Evolutionary conservation across 345 rosid genomes (phyloP), one percentile per base, ranked within the genome.

Genomic region (Mallotus nudiflorus): DNA sequence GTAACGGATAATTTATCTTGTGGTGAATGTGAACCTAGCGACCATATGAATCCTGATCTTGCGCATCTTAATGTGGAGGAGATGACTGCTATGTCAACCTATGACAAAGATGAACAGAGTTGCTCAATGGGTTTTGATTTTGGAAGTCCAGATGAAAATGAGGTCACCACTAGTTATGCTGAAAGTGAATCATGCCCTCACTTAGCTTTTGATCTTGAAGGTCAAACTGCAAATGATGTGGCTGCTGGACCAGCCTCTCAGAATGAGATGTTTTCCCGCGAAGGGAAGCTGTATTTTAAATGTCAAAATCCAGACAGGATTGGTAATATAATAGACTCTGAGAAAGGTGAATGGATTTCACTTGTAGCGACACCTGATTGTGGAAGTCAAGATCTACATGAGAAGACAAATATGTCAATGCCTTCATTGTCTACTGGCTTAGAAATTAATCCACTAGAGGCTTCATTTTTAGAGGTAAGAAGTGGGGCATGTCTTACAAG

Each of bases 331-430:
- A 19, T 67, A 14, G 16, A n/a, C 65, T 24, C 31, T 6, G 40
- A 24, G 44, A 55, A 60, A 49, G 51, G 19, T 24, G 68, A 62
- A 46, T 39, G 50, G 39, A 39, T 50, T 60, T 22, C 71, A 20
- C 52, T 14, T 9, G 15, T 45, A 1, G 14, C n/a, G 5, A 25
- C 14, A 9, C 65, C 50, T 73, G 59, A 57, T 54, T 54, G 25
- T 13, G 37, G 59, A 64, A 20, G 24, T 33, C 15, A 24, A 31
- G 55, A 45, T 64, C 55, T 5, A 40, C 4, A 13, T 40, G 24
- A 40, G 39, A 31, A 40, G 64, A 56, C 25, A 15, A 25, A 53
- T 40, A 18, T 54, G 18, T 9, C 14, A 19, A 24, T 51, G 19
- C 22, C 15, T 13, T 22, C 19, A 12, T 14, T 42, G 37, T 28